Evolutionary conservation across 345 rosid species (phyloP), one percentile per base, ranked within the genome.

Genomic region (Eutrema japonicum): DNA sequence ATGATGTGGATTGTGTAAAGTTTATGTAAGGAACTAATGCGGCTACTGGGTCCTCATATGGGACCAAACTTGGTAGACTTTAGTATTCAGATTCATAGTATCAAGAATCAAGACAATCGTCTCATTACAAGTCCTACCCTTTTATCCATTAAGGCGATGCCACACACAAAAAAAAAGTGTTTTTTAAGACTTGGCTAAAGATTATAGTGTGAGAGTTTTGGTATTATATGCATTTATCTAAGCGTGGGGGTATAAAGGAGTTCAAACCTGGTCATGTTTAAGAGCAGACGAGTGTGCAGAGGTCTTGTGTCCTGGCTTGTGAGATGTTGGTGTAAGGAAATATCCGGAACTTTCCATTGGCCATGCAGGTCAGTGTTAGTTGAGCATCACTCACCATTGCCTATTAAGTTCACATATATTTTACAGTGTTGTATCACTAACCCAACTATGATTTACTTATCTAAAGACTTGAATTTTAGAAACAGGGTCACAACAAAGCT

Each of bases 281-380:
- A 32, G 88, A 82, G 87, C 95, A 90, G 64, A 91, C 77, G 78
- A 91, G 78, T 54, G 88, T 83, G 83, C 98, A 93, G 68, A 93
- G 80, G 75, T 91, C 93, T 73, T 45, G 73, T 53, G 79, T 81
- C 76, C 97, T 85, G 52, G 82, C 83, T 47, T 60, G 78, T 8
- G 97, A 81, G 36, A 93, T 79, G 71, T 88, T 83, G 40, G 89
- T 83, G 74, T 30, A 88, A 43, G 92, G 89, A 51, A 85, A 85
- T 57, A 86, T 75, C 77, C 79, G 68, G 83, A 85, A 88, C 74
- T 83, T 86, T 36, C 95, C 95, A 66, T 85, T 88, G n/a, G 45
- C 66, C 71, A 79, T 71, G 63, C 97, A 88, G 8, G 97, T 91
- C 72, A 91, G 79, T 56, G 96, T 91, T 78, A 82, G 46, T 83